These are phyloP conservation scores for Leccinum fallax DNA, from an alignment of 1,284 basidiomycete genomes.

Conservation along the genomic window DNA sequence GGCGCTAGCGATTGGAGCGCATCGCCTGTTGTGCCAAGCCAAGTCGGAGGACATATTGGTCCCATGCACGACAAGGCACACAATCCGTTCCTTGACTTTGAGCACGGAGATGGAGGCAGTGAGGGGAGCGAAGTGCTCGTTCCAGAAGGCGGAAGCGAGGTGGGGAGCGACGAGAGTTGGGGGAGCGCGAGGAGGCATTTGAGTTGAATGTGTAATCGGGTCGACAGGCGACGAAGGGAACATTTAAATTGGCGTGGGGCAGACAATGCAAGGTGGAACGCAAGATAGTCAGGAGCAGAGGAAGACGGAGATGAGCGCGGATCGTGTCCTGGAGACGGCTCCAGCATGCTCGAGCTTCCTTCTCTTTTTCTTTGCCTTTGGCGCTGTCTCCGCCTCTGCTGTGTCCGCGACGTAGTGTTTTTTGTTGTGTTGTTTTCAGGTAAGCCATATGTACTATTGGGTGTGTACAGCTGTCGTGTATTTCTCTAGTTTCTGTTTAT, in stretches of 20 bases:
- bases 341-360: not conserved
- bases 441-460: not conserved
- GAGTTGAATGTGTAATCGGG: not conserved
- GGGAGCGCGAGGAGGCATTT: slow-evolving; percentile 27
- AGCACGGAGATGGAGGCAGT: slow-evolving; percentile 13
- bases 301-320: not conserved
- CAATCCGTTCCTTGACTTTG: slow-evolving; percentile 31
- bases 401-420: not conserved
- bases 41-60: not conserved
- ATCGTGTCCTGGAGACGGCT: not conserved
- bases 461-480: not conserved
- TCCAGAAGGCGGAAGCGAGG: slow-evolving; percentile 26
- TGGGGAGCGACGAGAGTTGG: slow-evolving; percentile 32
- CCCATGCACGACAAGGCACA: slow-evolving; percentile 15
- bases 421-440: not conserved
- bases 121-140: slow-evolving; percentile 27
- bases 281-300: not conserved
- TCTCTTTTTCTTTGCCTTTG: not conserved
- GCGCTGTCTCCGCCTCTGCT: not conserved
- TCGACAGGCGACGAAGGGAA: not conserved
- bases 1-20: slow-evolving; percentile 16
- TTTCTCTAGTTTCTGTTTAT: not conserved
- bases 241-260: not conserved
- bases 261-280: not conserved
- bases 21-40: slow-evolving; percentile 2